These are phyloP conservation scores for Fraxinus sp. DNA, from an alignment of 305 asterid genomes.

Conservation along the genomic window DNA sequence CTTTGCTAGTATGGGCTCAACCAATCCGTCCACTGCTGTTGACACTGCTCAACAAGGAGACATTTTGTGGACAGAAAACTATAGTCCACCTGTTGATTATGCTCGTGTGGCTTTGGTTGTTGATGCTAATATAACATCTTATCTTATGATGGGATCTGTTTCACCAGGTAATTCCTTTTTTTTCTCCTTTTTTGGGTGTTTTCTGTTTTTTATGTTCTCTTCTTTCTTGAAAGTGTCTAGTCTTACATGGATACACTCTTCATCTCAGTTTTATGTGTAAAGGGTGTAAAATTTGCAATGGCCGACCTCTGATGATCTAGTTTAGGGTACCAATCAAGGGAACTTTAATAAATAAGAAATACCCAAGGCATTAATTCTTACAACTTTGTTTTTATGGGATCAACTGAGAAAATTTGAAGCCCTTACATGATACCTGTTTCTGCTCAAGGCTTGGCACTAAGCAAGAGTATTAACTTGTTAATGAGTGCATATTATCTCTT, in stretches of 20 bases:
- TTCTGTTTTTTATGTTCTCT: not conserved
- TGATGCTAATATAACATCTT: slow-evolving; percentile 97
- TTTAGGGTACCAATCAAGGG: not conserved
- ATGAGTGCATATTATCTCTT: not conserved
- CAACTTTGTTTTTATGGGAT: not conserved
- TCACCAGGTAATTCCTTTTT: slow-evolving; percentile 73
- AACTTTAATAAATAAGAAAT: not conserved
- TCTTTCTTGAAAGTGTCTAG: slow-evolving; percentile 7
- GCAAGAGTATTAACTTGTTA: not conserved
- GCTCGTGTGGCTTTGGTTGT: slow-evolving; percentile 95
- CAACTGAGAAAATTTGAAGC: not conserved
- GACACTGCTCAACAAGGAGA: slow-evolving; percentile 65
- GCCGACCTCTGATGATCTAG: not conserved
- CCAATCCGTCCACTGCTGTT: slow-evolving; percentile 55
- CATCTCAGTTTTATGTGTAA: slow-evolving; percentile 8
- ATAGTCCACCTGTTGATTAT: slow-evolving; percentile 59
- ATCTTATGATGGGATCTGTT: slow-evolving; percentile 99
- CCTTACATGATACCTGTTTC: not conserved
- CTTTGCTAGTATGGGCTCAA: slow-evolving; percentile 50
- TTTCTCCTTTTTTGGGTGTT: not conserved
- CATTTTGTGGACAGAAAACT: slow-evolving; percentile 66
- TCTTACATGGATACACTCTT: not conserved
- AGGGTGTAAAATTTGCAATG: slow-evolving; percentile 2
- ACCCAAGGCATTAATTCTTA: not conserved
- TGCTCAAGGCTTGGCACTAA: not conserved